Evolutionary conservation across 1,284 basidiomycete genomes (phyloP).

Genomic region (Gomphus bonarii): DNA sequence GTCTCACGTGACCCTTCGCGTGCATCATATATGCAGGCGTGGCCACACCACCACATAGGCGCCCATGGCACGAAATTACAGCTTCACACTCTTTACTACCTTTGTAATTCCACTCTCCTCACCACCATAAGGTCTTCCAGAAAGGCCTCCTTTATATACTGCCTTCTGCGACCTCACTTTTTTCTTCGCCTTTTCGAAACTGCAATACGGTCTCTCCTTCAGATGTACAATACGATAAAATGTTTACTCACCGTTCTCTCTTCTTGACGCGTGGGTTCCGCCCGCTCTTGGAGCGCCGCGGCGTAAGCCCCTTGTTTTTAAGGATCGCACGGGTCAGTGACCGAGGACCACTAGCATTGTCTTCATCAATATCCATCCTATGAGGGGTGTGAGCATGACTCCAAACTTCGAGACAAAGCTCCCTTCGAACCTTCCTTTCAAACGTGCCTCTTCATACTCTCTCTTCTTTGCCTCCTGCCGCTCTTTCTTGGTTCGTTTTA

Average conservation of each 20-base stretch:
- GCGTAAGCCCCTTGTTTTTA: constrained; percentile 88
- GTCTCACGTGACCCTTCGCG: constrained; percentile 10
- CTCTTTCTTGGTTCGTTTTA: constrained; percentile 63
- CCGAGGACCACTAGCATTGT: constrained; percentile 59
- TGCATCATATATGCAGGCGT: constrained; percentile 2
- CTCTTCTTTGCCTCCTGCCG: constrained; percentile 72
- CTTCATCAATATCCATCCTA: constrained; percentile 42
- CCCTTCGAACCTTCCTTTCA: constrained; percentile 46
- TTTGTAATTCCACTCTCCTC: constrained; percentile 42
- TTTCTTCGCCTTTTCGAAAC: constrained; percentile 88
- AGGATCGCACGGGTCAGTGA: constrained; percentile 83
- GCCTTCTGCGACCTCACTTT: constrained; percentile 82
- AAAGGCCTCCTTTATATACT: constrained; percentile 79
- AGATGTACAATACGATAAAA: not conserved
- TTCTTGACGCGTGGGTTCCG: constrained; percentile 97
- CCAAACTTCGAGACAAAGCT: not conserved
- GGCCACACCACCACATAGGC: not conserved
- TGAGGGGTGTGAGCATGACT: not conserved
- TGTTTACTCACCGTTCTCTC: constrained; percentile 40
- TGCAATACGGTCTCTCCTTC: not conserved
- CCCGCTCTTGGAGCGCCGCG: constrained; percentile 73
- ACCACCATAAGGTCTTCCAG: constrained; percentile 32
- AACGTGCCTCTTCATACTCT: constrained; percentile 62
- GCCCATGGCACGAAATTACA: constrained; percentile 14
- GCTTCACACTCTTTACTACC: constrained; percentile 37